These are phyloP conservation scores for Cyclocybe cylindracea DNA, from an alignment of 768 basidiomycete species.

Conservation along the genomic window DNA sequence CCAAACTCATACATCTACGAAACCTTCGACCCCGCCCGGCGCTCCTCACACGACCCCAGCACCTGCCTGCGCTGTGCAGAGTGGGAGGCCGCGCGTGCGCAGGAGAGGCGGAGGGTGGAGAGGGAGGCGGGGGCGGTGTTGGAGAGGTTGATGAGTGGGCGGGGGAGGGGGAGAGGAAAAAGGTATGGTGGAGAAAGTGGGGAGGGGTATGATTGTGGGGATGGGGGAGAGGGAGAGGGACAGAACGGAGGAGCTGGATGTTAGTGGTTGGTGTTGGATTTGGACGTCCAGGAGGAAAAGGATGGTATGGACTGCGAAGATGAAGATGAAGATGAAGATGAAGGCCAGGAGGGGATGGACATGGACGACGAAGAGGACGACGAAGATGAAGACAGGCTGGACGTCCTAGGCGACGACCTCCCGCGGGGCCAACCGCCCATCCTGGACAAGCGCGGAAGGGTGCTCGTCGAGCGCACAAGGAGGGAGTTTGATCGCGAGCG, in stretches of 20 bases:
- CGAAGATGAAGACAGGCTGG: slow-evolving; percentile 38
- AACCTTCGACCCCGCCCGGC: not conserved
- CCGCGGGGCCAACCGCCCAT: too few relatives aligned
- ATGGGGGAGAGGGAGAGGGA: slow-evolving; percentile 22
- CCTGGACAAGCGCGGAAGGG: too few relatives aligned
- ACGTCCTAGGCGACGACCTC: too few relatives aligned
- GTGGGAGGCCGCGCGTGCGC: slow-evolving; percentile 1
- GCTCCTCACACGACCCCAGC: not conserved
- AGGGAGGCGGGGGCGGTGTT: slow-evolving; percentile 10
- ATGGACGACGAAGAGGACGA: too few relatives aligned
- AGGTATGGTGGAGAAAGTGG: not conserved
- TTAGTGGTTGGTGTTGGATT: not conserved
- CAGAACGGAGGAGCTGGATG: slow-evolving; percentile 26
- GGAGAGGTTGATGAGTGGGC: slow-evolving; percentile 12
- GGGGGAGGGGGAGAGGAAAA: slow-evolving; percentile 23
- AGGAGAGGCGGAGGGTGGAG: slow-evolving; percentile 11
- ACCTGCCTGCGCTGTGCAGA: not conserved
- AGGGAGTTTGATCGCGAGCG: too few relatives aligned
- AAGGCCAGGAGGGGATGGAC: too few relatives aligned
- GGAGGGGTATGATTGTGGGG: slow-evolving; percentile 28
- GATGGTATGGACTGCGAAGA: too few relatives aligned
- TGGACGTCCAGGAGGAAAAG: not conserved
- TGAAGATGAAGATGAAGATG: too few relatives aligned
- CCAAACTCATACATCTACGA: too few relatives aligned
- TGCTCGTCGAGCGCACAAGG: too few relatives aligned